Evolutionary conservation across 2,329 filamentous ascomycete species (phyloP).

Genomic region (Cladophialophora chaetospira): DNA sequence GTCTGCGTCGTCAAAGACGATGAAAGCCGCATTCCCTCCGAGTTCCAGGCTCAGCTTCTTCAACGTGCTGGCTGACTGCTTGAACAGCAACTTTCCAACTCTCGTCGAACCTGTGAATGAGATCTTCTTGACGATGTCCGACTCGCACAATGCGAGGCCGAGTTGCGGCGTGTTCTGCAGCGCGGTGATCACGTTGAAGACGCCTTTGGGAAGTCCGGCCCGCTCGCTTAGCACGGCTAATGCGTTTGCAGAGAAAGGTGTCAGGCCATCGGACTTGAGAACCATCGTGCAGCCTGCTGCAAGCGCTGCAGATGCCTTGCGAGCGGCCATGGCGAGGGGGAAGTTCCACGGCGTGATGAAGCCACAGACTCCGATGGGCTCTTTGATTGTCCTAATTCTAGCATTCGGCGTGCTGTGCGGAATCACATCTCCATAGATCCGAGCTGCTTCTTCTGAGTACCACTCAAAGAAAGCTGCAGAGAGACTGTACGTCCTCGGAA

Average conservation of each 20-base stretch:
- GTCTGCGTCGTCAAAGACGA: conserved; percentile 45
- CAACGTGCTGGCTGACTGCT: conserved; percentile 37
- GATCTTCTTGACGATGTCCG: conserved; percentile 34
- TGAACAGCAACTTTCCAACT: conserved; percentile 37
- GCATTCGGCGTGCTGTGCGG: conserved; percentile 62
- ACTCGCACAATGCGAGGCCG: conserved; percentile 50
- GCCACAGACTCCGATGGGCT: conserved; percentile 80
- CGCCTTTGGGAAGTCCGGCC: conserved; percentile 39
- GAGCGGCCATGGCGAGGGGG: conserved; percentile 63
- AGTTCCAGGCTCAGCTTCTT: conserved; percentile 49
- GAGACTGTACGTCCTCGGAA: not conserved
- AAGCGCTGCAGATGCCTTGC: conserved; percentile 39
- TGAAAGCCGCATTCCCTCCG: conserved; percentile 45
- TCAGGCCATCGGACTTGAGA: conserved; percentile 39
- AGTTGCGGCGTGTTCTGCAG: conserved; percentile 75
- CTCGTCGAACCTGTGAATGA: conserved; percentile 38
- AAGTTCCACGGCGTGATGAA: conserved; percentile 68
- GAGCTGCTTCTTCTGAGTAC: conserved; percentile 54
- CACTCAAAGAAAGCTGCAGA: conserved; percentile 52
- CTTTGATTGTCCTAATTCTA: conserved; percentile 73
- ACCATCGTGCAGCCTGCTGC: conserved; percentile 43
- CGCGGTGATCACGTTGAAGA: conserved; percentile 45
- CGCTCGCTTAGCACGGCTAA: conserved; percentile 36
- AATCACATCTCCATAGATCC: conserved; percentile 54
- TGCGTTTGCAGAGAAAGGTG: conserved; percentile 38